phyloP scores from a whole-genome alignment of 2,329 filamentous ascomycete species.

The Tolypocladium ovalisporum region DNA sequence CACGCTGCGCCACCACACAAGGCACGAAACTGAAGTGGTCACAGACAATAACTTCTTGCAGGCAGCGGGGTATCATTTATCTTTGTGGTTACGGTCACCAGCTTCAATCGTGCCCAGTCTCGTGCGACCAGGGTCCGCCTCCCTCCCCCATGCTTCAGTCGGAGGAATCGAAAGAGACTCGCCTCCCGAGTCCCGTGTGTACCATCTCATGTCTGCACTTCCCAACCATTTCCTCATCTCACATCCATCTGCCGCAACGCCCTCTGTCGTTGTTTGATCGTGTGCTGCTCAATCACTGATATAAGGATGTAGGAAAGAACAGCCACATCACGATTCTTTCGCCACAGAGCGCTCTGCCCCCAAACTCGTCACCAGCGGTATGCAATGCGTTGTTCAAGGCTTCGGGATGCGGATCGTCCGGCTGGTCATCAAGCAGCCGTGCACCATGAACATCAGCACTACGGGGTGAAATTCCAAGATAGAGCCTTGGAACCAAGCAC shows the following conservation, averaged over 20 bases:
- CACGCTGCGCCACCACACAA: not conserved
- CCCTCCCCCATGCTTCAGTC: not conserved
- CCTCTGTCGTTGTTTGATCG: not conserved
- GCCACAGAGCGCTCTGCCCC: not conserved
- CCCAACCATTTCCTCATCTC: not conserved
- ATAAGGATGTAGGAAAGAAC: not conserved
- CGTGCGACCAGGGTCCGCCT: not conserved
- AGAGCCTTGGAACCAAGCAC: slow-evolving; percentile 56
- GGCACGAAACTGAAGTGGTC: no score
- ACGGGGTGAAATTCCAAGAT: slow-evolving; percentile 75
- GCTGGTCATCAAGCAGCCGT: slow-evolving; percentile 90
- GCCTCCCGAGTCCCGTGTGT: not conserved
- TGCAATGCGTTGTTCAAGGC: slow-evolving; percentile 34
- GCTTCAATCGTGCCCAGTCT: slow-evolving; percentile 1
- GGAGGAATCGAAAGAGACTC: not conserved
- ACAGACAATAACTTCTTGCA: not conserved
- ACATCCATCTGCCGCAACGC: not conserved
- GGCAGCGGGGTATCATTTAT: slow-evolving; percentile 7
- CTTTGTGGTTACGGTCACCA: slow-evolving; percentile 2
- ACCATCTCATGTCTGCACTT: not conserved
- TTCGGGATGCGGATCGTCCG: slow-evolving; percentile 94
- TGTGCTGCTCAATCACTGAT: not conserved
- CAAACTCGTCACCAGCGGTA: not conserved
- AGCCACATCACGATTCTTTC: not conserved
- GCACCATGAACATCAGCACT: slow-evolving; percentile 70